Base-by-base conservation (phyloP, 768 basidiomycete genomes). In the Crucibulum laeve region DNA sequence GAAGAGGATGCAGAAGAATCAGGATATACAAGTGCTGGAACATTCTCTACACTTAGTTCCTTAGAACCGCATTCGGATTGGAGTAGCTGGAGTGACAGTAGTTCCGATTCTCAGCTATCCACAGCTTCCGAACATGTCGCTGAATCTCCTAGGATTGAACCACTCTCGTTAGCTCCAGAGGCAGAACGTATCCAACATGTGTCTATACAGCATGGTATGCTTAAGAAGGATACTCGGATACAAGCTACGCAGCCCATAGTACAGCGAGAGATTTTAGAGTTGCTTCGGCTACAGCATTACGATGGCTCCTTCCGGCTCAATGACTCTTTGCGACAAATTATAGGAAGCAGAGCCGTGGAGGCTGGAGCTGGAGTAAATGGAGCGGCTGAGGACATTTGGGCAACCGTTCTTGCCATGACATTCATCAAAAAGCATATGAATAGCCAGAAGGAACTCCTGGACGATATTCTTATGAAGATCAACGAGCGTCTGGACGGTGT, bases 31-130 rank as follows among this genome's bases (percentile, higher is more conserved):
- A 51, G 45, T 30, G 42, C 43, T 0, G 48, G 46, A 24, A 66
- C 67, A 0, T 70, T 73, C 45, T 70, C 77, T 8, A 77, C 74
- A 0, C 38, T 79, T 23, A 80, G 79, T 42, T 75, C 79, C 4
- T 52, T 80, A 1, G 64, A 67, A 2, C 66, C 62, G 5, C 60
- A 53, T 18, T 60, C 62, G n/a, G 65, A 60, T 25, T 66, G 55
- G 52, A 64, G 65, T 39, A 56, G 61, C 51, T 51, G 62, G 66
- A 64, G n/a, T n/a, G n/a, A n/a, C n/a, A n/a, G n/a, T n/a, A n/a
- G 67, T 53, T 61, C 45, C 48, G 38, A 30, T 30, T 30, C n/a
- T n/a, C 28, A 30, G 28, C 28, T n/a, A 30, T 30, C 28, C 10
- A 30, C 28, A 8, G 28, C 28, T 8, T 10, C 28, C 28, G 10